Conservation (phyloP, 164 flowering plant genomes). For the Stephania cephalantha region DNA sequence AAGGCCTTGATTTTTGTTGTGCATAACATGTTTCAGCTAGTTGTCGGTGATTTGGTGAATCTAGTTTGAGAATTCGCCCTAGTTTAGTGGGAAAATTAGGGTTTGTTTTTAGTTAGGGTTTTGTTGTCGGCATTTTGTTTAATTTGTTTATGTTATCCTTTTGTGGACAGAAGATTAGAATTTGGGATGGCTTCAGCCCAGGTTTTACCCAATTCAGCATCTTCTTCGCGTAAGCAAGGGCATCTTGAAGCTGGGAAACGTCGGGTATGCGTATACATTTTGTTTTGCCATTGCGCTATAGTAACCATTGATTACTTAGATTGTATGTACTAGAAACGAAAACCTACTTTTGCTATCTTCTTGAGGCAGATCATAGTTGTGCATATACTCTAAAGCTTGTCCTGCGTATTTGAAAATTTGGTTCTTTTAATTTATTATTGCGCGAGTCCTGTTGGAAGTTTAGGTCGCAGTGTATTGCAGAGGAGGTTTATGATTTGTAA, state of each 20-base stretch:
- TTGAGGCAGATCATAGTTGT: neutral
- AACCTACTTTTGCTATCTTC: neutral
- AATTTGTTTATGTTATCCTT: neutral
- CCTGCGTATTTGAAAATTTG: too few species aligned
- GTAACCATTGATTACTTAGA: neutral
- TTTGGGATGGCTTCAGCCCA: conserved; percentile 68
- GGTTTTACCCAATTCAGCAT: conserved; percentile 42
- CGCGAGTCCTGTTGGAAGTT: too few species aligned
- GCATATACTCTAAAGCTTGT: too few species aligned
- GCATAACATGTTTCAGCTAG: neutral
- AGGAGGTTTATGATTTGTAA: too few species aligned
- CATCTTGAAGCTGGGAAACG: conserved; percentile 76
- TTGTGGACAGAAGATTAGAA: neutral
- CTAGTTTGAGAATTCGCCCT: neutral
- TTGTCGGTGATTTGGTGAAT: neutral
- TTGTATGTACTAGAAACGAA: neutral
- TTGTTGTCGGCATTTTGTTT: neutral
- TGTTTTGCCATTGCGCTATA: neutral
- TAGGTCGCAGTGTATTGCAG: too few species aligned
- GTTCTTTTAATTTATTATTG: too few species aligned
- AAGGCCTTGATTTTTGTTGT: too few species aligned
- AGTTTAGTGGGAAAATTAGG: neutral
- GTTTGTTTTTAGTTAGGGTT: neutral
- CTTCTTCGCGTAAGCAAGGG: conserved; percentile 47
- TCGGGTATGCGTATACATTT: conserved; percentile 35